Percentiles rank a stretch among this genome's conserved stretches.
phyloP scores from a whole-genome alignment of 1,139 yeast species.

The Suhomyces coccinellae region DNA sequence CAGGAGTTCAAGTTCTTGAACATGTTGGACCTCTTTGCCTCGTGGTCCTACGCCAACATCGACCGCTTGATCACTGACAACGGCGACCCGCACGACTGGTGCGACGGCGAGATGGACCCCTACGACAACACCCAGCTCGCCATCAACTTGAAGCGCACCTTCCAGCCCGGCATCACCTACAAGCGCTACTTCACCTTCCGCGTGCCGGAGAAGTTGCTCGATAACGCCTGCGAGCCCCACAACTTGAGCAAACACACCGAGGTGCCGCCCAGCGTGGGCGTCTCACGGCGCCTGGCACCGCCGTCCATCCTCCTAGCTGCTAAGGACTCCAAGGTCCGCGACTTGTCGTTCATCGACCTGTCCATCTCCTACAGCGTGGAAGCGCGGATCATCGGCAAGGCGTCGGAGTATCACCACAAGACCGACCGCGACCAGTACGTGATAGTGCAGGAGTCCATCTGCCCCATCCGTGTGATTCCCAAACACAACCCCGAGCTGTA shows the following conservation, averaged over 20 bases:
- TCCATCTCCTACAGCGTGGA: constrained; percentile 38
- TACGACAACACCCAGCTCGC: constrained; percentile 36
- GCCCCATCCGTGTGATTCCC: constrained; percentile 43
- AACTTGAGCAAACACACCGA: constrained; percentile 35
- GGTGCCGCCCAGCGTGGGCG: constrained; percentile 43
- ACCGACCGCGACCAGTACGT: constrained; percentile 34
- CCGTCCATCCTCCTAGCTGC: constrained; percentile 24
- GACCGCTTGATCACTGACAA: constrained; percentile 46
- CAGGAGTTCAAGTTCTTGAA: constrained; percentile 39
- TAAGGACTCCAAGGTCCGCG: constrained; percentile 27
- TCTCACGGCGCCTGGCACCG: constrained; percentile 19
- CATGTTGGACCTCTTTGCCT: constrained; percentile 49
- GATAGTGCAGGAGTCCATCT: constrained; percentile 35
- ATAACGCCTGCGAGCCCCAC: constrained; percentile 40
- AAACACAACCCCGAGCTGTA: constrained; percentile 24
- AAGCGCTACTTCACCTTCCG: constrained; percentile 46
- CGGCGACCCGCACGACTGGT: constrained; percentile 53
- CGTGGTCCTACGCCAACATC: constrained; percentile 50
- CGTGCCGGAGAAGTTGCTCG: constrained; percentile 41
- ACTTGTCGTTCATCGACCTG: constrained; percentile 38
- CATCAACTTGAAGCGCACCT: constrained; percentile 32
- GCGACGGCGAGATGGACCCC: constrained; percentile 49
- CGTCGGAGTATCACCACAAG: constrained; percentile 32
- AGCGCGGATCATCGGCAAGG: constrained; percentile 45
- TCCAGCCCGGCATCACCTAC: constrained; percentile 34